Evolutionary conservation across 169 alveolate genomes (phyloP).

Genomic region (Plasmodium blacklocki): DNA sequence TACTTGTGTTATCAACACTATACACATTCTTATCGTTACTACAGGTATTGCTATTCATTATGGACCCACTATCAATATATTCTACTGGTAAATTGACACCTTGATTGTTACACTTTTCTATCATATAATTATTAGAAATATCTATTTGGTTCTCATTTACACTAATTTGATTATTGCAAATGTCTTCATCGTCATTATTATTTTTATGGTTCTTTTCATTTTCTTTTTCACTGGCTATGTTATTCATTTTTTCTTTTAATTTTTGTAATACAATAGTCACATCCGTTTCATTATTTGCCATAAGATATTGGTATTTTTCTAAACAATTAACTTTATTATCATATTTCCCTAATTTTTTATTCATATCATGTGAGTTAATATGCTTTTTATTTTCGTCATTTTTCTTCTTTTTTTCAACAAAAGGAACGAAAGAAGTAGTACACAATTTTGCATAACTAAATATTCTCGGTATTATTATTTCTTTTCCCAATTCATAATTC

Average conservation of each 20-base stretch:
- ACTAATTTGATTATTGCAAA: not conserved
- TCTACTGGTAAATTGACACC: too few species aligned
- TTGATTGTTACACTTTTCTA: not conserved
- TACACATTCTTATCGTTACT: not conserved
- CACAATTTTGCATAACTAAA: not conserved
- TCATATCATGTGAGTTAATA: not conserved
- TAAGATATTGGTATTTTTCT: not conserved
- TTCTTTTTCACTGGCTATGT: not conserved
- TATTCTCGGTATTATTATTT: not conserved
- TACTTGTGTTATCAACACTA: not conserved
- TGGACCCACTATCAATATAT: too few species aligned
- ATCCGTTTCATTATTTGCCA: constrained; percentile 14
- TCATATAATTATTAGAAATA: constrained; percentile 1
- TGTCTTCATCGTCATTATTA: not conserved
- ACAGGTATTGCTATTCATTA: not conserved
- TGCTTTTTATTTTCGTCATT: not conserved
- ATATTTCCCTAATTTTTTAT: not conserved
- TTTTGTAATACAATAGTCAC: not conserved
- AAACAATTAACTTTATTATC: not conserved
- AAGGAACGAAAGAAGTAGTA: not conserved
- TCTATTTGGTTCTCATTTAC: not conserved
- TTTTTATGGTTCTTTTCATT: not conserved
- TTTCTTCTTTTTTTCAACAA: constrained; percentile 2
- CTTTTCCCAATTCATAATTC: not conserved
- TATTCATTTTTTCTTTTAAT: not conserved